A percentile compares a stretch with the other conserved stretches of the same genome.
Evolutionary conservation across 768 basidiomycete genomes (phyloP).

Genomic region (Serendipita sp.): DNA sequence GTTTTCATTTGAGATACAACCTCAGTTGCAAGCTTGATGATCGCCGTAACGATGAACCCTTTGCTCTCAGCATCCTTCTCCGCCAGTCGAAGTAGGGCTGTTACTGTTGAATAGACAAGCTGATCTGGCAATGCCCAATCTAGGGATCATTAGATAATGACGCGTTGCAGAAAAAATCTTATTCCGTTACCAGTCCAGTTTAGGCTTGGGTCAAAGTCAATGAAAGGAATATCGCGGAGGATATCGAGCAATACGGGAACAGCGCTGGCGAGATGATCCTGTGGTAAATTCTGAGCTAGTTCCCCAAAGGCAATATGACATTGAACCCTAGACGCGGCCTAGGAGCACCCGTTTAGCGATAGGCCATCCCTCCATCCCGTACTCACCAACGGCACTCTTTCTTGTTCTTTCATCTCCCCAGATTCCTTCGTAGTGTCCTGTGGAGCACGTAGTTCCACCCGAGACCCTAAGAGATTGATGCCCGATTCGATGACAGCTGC

Average conservation of each 20-base stretch:
- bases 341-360: background rate
- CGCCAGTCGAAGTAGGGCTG: constrained; percentile 54
- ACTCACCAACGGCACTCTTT: background rate
- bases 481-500: constrained; percentile 26
- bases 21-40: constrained; percentile 40
- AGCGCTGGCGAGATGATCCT: constrained; percentile 33
- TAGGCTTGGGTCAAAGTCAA: constrained; percentile 61
- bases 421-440: background rate
- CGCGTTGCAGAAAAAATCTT: background rate
- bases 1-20: constrained; percentile 39
- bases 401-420: background rate
- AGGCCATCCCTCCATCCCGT: background rate
- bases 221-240: constrained; percentile 52
- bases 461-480: constrained; percentile 42
- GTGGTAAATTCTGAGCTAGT: constrained; percentile 47
- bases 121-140: constrained; percentile 83
- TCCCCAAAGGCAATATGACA: constrained; percentile 76
- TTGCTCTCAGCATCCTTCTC: constrained; percentile 34
- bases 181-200: constrained; percentile 55
- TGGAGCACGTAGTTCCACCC: constrained; percentile 28
- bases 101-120: constrained; percentile 61
- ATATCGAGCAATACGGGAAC: constrained; percentile 49
- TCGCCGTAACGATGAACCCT: constrained; percentile 35
- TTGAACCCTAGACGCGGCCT: constrained; percentile 58
- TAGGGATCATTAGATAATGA: constrained; percentile 15